These are phyloP conservation scores for Cystofilobasidium ferigula DNA, from an alignment of 768 basidiomycete genomes.

Conservation along the genomic window DNA sequence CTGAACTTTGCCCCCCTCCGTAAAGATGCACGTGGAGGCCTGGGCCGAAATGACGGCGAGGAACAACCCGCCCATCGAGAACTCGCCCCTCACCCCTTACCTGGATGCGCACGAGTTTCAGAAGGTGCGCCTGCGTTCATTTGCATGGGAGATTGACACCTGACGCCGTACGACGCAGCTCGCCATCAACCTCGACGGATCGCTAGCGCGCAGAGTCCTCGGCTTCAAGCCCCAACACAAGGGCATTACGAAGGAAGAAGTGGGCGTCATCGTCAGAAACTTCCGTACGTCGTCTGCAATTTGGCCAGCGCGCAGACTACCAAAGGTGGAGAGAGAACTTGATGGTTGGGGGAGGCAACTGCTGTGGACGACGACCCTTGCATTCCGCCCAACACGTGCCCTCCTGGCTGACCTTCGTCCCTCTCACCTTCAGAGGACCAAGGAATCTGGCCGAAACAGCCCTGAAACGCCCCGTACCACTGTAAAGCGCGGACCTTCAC, in stretches of 20 bases:
- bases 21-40: conserved; percentile 35
- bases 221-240: conserved; percentile 3
- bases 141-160: too few relatives aligned
- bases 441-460: too few relatives aligned
- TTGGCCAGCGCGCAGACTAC: neutral
- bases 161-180: too few relatives aligned
- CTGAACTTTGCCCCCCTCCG: neutral
- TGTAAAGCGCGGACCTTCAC: too few relatives aligned
- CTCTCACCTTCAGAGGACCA: too few relatives aligned
- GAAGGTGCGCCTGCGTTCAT: neutral
- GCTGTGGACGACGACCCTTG: too few relatives aligned
- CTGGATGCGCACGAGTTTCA: conserved; percentile 45
- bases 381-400: too few relatives aligned
- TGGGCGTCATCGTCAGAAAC: conserved; percentile 11
- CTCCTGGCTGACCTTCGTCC: too few relatives aligned
- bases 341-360: too few relatives aligned
- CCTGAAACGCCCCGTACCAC: too few relatives aligned
- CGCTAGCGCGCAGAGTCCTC: conserved; percentile 3
- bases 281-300: neutral
- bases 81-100: conserved; percentile 64
- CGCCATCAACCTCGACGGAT: conserved; percentile 22
- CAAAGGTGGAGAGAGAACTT: too few relatives aligned
- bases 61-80: conserved; percentile 59
- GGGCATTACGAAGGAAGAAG: conserved; percentile 8
- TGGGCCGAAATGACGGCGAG: conserved; percentile 72